These are phyloP conservation scores for Apiospora koreana DNA, from an alignment of 2,329 filamentous ascomycete species.

Conservation along the genomic window DNA sequence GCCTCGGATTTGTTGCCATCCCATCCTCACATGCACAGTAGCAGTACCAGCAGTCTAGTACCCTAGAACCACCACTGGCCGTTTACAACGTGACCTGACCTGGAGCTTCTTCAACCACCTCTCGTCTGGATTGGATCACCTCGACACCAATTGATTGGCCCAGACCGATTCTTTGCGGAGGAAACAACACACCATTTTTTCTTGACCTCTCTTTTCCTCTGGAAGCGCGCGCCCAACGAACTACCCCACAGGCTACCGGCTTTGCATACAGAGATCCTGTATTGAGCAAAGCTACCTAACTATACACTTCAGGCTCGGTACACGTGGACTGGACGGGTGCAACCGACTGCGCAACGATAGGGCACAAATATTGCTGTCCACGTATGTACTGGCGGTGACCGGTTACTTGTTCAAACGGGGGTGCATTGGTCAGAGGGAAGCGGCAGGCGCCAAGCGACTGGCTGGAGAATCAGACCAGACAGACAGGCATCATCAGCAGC, in stretches of 20 bases:
- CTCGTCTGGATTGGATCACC: conserved; percentile 6
- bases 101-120: conserved; percentile 5
- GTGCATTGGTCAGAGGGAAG: neutral
- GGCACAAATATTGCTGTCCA: conserved; percentile 15
- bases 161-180: neutral
- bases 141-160: conserved; percentile 13
- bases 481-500: too few species aligned
- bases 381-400: conserved; percentile 11
- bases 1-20: neutral
- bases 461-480: neutral
- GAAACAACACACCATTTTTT: conserved; percentile 12
- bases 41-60: neutral
- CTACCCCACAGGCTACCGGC: conserved; percentile 14
- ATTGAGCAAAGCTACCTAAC: neutral
- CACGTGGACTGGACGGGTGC: conserved; percentile 18
- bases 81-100: conserved; percentile 1
- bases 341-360: conserved; percentile 16
- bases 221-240: conserved; percentile 12
- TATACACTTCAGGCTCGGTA: conserved; percentile 6
- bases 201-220: neutral
- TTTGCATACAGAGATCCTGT: neutral
- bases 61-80: conserved; percentile 4
- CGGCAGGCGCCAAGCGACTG: neutral
- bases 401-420: conserved; percentile 6
- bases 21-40: neutral